A percentile compares a stretch with the other conserved stretches of the same genome.
These are phyloP conservation scores for Aechmea fasciata DNA, from an alignment of 176 grass and related monocot species.

Conservation along the genomic window DNA sequence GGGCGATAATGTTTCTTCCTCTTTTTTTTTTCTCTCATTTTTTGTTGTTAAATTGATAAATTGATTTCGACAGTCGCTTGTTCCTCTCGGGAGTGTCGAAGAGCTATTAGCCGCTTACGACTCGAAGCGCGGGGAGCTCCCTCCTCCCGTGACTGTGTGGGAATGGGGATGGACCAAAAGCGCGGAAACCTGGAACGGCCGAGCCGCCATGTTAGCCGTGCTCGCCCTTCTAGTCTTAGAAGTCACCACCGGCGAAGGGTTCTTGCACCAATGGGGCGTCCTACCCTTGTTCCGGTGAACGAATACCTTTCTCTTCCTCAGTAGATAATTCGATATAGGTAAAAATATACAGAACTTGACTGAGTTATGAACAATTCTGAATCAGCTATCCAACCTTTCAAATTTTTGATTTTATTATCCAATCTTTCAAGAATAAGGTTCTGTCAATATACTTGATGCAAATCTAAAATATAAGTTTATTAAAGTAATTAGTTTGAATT, in stretches of 20 bases:
- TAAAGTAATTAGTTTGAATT: too few relatives aligned
- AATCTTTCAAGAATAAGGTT: too few relatives aligned
- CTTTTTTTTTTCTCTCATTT: too few relatives aligned
- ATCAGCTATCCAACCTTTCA: too few relatives aligned
- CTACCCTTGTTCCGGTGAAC: conserved; percentile 35
- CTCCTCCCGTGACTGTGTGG: conserved; percentile 83
- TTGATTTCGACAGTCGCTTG: conserved; percentile 63
- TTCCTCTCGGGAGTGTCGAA: conserved; percentile 90
- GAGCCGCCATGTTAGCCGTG: conserved; percentile 90
- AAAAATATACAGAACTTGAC: neutral
- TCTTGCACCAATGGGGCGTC: conserved; percentile 94
- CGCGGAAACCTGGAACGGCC: conserved; percentile 93
- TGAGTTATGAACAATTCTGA: neutral
- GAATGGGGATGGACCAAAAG: conserved; percentile 98
- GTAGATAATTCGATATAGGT: neutral
- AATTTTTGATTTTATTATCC: too few relatives aligned
- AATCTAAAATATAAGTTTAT: too few relatives aligned
- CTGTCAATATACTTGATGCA: too few relatives aligned
- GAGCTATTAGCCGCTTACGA: conserved; percentile 88
- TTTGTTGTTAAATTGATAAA: neutral
- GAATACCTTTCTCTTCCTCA: neutral
- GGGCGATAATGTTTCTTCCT: conserved; percentile 8
- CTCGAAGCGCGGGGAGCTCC: conserved; percentile 66
- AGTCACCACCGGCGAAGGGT: conserved; percentile 86
- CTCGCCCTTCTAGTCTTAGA: conserved; percentile 67